Evolutionary conservation across 1,284 basidiomycete genomes (phyloP).

Genomic region (Spongiforma sp.): DNA sequence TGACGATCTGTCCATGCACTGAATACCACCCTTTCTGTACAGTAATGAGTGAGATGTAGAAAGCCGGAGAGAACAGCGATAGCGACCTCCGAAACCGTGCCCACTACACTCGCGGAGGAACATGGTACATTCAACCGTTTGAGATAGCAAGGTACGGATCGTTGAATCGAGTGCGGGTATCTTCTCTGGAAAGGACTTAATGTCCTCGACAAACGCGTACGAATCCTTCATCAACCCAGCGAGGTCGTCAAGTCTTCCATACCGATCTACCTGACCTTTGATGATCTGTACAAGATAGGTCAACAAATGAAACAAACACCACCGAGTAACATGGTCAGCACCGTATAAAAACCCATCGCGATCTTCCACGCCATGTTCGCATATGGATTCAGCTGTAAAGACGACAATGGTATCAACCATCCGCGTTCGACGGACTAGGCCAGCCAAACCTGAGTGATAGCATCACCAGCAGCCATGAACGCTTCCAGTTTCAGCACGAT

Average conservation of each 20-base stretch:
- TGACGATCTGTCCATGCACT: constrained; percentile 29
- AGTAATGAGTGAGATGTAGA: background rate
- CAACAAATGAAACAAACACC: constrained; percentile 4
- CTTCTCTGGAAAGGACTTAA: constrained; percentile 33
- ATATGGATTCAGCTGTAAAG: constrained; percentile 28
- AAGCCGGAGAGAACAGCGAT: background rate
- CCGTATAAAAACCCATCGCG: constrained; percentile 33
- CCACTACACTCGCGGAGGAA: constrained; percentile 40
- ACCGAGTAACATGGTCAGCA: background rate
- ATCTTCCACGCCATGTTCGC: constrained; percentile 32
- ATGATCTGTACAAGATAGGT: constrained; percentile 28
- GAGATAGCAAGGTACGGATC: constrained; percentile 32
- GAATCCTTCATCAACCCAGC: constrained; percentile 32
- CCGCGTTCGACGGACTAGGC: background rate
- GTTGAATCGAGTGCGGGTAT: constrained; percentile 33
- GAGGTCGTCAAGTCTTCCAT: constrained; percentile 31
- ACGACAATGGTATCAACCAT: background rate
- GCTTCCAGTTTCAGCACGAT: constrained; percentile 28
- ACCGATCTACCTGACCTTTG: constrained; percentile 31
- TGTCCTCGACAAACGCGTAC: constrained; percentile 38
- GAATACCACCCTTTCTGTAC: constrained; percentile 18
- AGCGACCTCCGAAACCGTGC: constrained; percentile 36
- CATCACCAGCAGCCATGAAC: constrained; percentile 32
- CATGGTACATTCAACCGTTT: constrained; percentile 41
- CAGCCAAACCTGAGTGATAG: constrained; percentile 23